Evolutionary conservation across 2,329 filamentous ascomycete genomes (phyloP), one percentile per base, ranked within the genome.

Genomic region (Phialemonium atrogriseum): DNA sequence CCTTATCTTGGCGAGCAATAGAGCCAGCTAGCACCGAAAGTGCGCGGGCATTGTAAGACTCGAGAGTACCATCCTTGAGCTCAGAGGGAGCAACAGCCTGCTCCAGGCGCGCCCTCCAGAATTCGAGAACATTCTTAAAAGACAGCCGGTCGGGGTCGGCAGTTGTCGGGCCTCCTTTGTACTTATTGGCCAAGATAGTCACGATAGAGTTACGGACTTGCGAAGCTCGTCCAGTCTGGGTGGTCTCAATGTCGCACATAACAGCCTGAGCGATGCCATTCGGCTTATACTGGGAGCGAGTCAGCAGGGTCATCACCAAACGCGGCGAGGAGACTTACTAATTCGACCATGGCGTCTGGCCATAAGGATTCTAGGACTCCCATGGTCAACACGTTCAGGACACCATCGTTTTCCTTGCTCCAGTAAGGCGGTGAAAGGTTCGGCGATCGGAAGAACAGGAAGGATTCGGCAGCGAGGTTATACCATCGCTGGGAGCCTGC

Each of bases 161-260:
- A 7, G 41, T 38, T 10, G 37, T 33, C 5, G 39, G 36, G 2
- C 36, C 39, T 13, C 35, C 48, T 20, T 55, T 55, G 44, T 60
- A 56, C 38, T 66, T 69, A 43, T 69, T 68, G 29, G 61, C 54
- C 17, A 68, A 42, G 4, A 61, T 51, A 3, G 58, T 54, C 9
- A 66, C 46, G 9, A 67, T 58, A 7, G 47, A 43, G 11, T 43
- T 32, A 50, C 54, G 43, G 30, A 37, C 50, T 39, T 41, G 45
- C 38, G 30, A 5, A 35, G 31, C 7, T 13, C 10, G 5, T 30
- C 35, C 10, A 42, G 26, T 11, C 16, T 17, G 10, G 34, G 28
- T 1, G 32, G n/a, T n/a, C n/a, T n/a, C n/a, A n/a, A 17, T 36
- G 30, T 45, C 35, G 22, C 43, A 43, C 30, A 48, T 34, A 23